Base-by-base conservation (phyloP, 2,329 filamentous ascomycete genomes). In the Diaporthe longicolla region DNA sequence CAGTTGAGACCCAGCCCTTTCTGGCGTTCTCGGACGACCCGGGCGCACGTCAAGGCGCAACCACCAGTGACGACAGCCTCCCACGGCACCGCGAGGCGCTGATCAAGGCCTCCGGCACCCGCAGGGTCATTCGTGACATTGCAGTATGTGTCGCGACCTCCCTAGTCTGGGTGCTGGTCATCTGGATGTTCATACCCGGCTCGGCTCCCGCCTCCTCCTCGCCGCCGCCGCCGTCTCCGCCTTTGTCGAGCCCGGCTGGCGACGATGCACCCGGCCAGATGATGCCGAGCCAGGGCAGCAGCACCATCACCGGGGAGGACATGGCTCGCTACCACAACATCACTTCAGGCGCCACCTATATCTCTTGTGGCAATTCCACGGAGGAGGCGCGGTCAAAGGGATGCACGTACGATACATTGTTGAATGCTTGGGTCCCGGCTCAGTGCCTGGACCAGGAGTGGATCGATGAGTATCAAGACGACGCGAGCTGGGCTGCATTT, bases 391-490 rank as follows among this genome's bases (percentile, higher is more conserved):
- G 66, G 48, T 32, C 54, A 40, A 71, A 43, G n/a, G 75, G 73
- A 5, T 76, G 75, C 71, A 26, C 40, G 19, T 76, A 75, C 68
- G 75, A 76, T 48, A 71, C 72, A 57, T 73, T 76, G 66, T 61
- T 75, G 54, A 75, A 75, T 58, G 58, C 72, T n/a, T 76, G 75
- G 75, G 71, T 76, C 37, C 71, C 73, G 50, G 32, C 68, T 15
- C 32, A 50, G 45, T 76, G 75, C 58, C 8, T 82, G 77, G 21
- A 83, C 85, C 71, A 74, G 24, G 78, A 79, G 24, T 78, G 71
- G 29, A 73, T 79, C 21, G 78, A 76, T 24, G 78, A 80, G 58
- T 80, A 80, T 45, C 54, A 73, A 37, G 79, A 79, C 19, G 79
- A 80, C 68, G 66, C 57, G 11, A 78, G 76, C 48, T 80, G 79